Evolutionary conservation across 441 rosid genomes (phyloP).

Genomic region (Croton laevigatus): DNA sequence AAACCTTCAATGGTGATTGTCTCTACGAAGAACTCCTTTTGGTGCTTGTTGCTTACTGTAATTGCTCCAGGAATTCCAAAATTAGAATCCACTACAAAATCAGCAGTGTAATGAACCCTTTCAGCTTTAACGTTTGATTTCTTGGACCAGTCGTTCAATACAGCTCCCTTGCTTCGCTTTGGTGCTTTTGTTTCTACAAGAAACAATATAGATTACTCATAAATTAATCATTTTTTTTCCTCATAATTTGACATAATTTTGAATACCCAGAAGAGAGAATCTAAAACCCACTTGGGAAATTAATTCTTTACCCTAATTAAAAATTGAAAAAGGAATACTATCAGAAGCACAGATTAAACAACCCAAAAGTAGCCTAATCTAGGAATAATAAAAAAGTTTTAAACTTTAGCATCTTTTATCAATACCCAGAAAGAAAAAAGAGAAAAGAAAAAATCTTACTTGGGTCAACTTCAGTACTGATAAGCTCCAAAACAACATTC

Average conservation of each 20-base stretch:
- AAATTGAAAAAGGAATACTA: background rate
- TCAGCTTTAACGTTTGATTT: constrained; percentile 65
- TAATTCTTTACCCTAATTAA: background rate
- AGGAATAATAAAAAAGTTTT: background rate
- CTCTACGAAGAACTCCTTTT: constrained; percentile 80
- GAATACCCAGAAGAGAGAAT: constrained; percentile 7
- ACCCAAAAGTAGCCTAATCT: background rate
- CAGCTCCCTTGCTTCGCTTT: constrained; percentile 71
- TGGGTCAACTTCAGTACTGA: constrained; percentile 76
- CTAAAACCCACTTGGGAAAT: background rate
- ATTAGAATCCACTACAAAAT: constrained; percentile 60
- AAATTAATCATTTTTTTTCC: background rate
- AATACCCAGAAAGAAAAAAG: background rate
- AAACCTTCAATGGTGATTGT: constrained; percentile 83
- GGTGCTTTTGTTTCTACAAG: constrained; percentile 63
- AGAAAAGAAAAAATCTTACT: constrained; percentile 42
- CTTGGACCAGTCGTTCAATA: constrained; percentile 77
- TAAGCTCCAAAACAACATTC: constrained; percentile 77
- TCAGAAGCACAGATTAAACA: background rate
- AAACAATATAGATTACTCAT: background rate
- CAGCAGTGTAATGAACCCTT: constrained; percentile 80
- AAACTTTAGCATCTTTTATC: background rate
- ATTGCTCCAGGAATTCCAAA: constrained; percentile 90
- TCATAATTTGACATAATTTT: background rate
- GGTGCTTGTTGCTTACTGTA: constrained; percentile 75